phyloP scores from a whole-genome alignment of 164 flowering plant genomes.

The Macadamia tetraphylla region DNA sequence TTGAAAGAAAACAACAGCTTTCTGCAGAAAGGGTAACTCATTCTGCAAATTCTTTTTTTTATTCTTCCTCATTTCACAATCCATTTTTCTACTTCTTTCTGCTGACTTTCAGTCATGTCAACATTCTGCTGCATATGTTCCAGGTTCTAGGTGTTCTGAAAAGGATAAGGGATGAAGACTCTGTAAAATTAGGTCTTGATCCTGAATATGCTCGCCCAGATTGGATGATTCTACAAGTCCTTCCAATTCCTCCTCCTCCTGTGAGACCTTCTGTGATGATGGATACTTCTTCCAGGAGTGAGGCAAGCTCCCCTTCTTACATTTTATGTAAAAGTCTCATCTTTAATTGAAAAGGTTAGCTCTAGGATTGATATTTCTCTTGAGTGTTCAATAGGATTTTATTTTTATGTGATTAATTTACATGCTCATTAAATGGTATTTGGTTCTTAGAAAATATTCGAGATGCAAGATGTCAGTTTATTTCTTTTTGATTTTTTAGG shows the following conservation, averaged over 20 bases:
- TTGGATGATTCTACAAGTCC: slow-evolving; percentile 98
- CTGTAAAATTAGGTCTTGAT: slow-evolving; percentile 63
- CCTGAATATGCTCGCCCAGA: slow-evolving; percentile 98
- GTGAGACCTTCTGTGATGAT: slow-evolving; percentile 99
- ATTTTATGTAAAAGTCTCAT: background rate
- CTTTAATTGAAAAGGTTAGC: background rate
- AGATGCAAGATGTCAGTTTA: too few species aligned
- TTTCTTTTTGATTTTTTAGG: too few species aligned
- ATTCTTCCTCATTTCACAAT: background rate
- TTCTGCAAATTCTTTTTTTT: background rate
- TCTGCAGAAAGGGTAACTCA: slow-evolving; percentile 76
- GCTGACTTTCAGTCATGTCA: background rate
- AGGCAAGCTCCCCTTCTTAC: slow-evolving; percentile 42
- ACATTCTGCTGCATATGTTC: slow-evolving; percentile 6
- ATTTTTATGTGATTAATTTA: too few species aligned
- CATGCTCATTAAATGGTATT: too few species aligned
- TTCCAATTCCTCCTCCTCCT: slow-evolving; percentile 98
- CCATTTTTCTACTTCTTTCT: background rate
- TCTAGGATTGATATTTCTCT: background rate
- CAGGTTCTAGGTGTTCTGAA: slow-evolving; percentile 90
- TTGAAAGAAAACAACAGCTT: slow-evolving; percentile 90
- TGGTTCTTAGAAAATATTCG: too few species aligned
- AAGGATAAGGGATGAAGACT: slow-evolving; percentile 94
- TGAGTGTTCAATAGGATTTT: background rate
- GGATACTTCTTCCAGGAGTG: slow-evolving; percentile 97